phyloP scores from a whole-genome alignment of 306 rosid species.

The Ceratonia siliqua region DNA sequence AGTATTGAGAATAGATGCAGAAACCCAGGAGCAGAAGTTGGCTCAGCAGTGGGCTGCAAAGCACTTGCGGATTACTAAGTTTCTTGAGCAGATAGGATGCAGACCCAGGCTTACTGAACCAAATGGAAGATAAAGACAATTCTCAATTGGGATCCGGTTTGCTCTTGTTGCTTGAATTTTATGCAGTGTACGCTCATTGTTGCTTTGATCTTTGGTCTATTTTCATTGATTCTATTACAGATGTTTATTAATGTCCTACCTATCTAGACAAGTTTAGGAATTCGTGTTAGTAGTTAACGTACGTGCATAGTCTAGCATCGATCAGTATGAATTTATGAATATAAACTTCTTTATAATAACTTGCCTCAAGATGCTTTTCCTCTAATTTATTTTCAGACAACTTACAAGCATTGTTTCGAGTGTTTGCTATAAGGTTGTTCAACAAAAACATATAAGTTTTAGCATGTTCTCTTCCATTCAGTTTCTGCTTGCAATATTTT shows the following conservation, averaged over 20 bases:
- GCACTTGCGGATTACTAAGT: conserved; percentile 68
- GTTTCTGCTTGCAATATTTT: too few relatives aligned
- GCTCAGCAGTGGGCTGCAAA: conserved; percentile 92
- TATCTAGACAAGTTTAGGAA: conserved; percentile 32
- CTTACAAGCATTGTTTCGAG: too few relatives aligned
- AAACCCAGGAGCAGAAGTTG: conserved; percentile 87
- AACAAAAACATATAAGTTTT: too few relatives aligned
- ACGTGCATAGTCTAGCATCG: conserved; percentile 24
- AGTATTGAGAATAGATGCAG: conserved; percentile 84
- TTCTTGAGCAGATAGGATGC: conserved; percentile 85
- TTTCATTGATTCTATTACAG: conserved; percentile 26
- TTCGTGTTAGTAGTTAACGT: conserved; percentile 16
- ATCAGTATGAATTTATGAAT: conserved; percentile 29
- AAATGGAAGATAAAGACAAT: conserved; percentile 54
- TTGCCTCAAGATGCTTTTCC: too few relatives aligned
- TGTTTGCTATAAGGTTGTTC: too few relatives aligned
- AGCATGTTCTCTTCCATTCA: too few relatives aligned
- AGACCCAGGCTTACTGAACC: conserved; percentile 63
- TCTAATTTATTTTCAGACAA: too few relatives aligned
- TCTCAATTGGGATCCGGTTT: conserved; percentile 18
- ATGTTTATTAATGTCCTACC: conserved; percentile 30
- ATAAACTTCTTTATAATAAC: too few relatives aligned
- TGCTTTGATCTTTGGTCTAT: conserved; percentile 40
- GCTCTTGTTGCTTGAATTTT: conserved; percentile 18
- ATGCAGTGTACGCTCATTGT: conserved; percentile 21